phyloP scores from a whole-genome alignment of 371 early-diverging fungal species.

The Dinochytrium kinnereticum region DNA sequence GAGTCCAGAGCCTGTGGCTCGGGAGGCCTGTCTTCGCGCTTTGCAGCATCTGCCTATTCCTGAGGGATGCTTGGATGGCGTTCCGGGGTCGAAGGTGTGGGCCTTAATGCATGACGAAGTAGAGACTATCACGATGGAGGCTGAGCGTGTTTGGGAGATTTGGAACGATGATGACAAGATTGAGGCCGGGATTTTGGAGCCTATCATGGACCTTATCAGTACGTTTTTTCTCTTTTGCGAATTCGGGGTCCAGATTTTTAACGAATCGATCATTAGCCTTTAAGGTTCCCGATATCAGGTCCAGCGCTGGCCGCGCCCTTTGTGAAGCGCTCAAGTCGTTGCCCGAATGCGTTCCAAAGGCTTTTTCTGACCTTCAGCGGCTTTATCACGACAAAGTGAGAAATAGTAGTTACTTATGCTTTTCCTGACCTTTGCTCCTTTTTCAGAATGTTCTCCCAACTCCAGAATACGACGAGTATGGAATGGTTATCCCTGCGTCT shows the following conservation, averaged over 20 bases:
- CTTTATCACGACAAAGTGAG: slow-evolving; percentile 41
- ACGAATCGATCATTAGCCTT: background rate
- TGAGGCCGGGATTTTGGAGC: slow-evolving; percentile 59
- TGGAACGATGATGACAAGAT: slow-evolving; percentile 68
- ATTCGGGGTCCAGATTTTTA: background rate
- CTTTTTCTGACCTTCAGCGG: slow-evolving; percentile 40
- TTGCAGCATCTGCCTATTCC: slow-evolving; percentile 60
- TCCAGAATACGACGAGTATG: slow-evolving; percentile 90
- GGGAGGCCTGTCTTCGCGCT: slow-evolving; percentile 78
- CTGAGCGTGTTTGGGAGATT: slow-evolving; percentile 74
- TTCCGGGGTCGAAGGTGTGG: slow-evolving; percentile 53
- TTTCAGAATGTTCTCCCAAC: slow-evolving; percentile 72
- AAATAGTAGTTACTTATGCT: background rate
- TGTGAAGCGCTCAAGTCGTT: slow-evolving; percentile 38
- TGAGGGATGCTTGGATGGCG: slow-evolving; percentile 18
- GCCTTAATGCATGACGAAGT: slow-evolving; percentile 57
- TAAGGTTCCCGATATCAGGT: slow-evolving; percentile 66
- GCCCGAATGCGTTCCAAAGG: slow-evolving; percentile 28
- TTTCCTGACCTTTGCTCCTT: slow-evolving; percentile 10
- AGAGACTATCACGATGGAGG: slow-evolving; percentile 70
- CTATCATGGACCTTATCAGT: slow-evolving; percentile 59
- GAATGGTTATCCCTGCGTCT: slow-evolving; percentile 86
- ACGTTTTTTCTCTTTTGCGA: slow-evolving; percentile 3
- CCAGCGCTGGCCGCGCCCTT: slow-evolving; percentile 74
- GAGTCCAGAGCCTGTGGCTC: slow-evolving; percentile 75